Evolutionary conservation across 371 early-diverging fungal species (phyloP).

Genomic region (Parasitella parasitica): DNA sequence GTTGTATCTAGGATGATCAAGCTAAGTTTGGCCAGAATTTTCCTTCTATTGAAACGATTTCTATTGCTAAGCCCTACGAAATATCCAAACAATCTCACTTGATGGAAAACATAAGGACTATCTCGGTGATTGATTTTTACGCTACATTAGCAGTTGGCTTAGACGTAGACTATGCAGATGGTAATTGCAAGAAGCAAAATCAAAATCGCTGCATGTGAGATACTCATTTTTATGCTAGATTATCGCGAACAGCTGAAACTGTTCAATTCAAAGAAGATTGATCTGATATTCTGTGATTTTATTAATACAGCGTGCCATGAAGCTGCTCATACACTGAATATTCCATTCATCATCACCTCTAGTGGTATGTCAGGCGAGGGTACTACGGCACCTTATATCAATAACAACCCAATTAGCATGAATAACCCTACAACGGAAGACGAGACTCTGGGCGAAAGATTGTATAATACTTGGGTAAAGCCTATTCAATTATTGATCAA

Average conservation of each 20-base stretch:
- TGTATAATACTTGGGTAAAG: slow-evolving; percentile 8
- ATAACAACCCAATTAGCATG: background rate
- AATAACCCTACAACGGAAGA: slow-evolving; percentile 15
- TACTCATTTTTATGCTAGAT: background rate
- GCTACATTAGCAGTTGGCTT: background rate
- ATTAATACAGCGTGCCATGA: slow-evolving; percentile 10
- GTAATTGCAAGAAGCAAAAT: background rate
- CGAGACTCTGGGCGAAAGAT: slow-evolving; percentile 10
- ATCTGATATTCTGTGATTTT: slow-evolving; percentile 15
- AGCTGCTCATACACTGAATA: background rate
- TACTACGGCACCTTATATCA: slow-evolving; percentile 27
- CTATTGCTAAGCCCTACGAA: background rate
- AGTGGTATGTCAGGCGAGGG: background rate
- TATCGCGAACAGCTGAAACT: background rate
- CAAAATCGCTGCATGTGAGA: too few relatives aligned
- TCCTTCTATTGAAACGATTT: slow-evolving; percentile 9
- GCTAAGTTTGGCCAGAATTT: slow-evolving; percentile 13
- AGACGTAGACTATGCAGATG: background rate
- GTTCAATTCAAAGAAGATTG: slow-evolving; percentile 1
- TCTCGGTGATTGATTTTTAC: background rate
- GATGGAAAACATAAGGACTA: background rate
- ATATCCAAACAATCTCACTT: background rate
- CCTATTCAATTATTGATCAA: slow-evolving; percentile 1
- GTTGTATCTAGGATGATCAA: slow-evolving; percentile 9
- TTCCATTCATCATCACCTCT: slow-evolving; percentile 12